These are phyloP conservation scores for Curvularia sp. DNA, from an alignment of 2,329 filamentous ascomycete species.

Conservation along the genomic window DNA sequence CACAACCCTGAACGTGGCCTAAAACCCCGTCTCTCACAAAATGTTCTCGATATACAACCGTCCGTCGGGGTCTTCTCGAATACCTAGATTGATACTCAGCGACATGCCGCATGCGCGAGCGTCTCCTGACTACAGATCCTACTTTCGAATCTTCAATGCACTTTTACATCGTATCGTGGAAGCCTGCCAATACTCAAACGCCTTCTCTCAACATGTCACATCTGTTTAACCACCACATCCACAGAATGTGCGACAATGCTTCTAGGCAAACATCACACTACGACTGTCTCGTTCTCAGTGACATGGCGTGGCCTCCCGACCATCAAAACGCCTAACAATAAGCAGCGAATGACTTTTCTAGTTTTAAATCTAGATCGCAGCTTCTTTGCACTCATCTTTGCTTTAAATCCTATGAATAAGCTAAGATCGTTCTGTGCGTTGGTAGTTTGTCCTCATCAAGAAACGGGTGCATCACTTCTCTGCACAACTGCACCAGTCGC, in stretches of 20 bases:
- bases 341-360: neutral
- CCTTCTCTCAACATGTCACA: neutral
- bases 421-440: neutral
- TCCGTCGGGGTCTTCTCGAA: neutral
- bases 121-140: neutral
- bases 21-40: neutral
- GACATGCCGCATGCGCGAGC: neutral
- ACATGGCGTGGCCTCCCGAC: neutral
- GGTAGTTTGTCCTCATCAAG: neutral
- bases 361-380: neutral
- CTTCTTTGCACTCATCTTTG: neutral
- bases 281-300: neutral
- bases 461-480: neutral
- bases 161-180: neutral
- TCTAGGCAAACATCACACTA: neutral
- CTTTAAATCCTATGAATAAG: neutral
- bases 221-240: neutral
- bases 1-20: neutral
- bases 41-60: neutral
- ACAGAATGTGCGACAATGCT: neutral
- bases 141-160: neutral
- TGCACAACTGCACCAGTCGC: neutral
- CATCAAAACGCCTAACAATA: neutral
- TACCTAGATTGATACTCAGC: neutral
- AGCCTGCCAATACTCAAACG: neutral